phyloP scores from a whole-genome alignment of 148 eudicot genomes.

The Chenopodium album region DNA sequence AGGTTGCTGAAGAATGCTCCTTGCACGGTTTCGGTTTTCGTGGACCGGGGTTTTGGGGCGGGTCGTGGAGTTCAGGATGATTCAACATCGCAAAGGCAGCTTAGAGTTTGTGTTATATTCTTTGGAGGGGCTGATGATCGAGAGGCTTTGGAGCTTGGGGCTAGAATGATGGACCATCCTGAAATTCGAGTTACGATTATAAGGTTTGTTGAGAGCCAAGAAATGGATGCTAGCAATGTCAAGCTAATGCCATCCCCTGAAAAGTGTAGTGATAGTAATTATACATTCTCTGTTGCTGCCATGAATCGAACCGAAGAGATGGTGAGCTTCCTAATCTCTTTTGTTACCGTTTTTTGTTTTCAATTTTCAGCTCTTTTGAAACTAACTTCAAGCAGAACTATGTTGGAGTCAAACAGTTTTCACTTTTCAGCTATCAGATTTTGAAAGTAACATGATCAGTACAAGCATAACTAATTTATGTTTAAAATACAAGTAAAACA shows the following conservation, averaged over 20 bases:
- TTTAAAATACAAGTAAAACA: too few species aligned
- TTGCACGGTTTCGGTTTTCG: conserved; percentile 61
- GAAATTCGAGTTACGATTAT: conserved; percentile 36
- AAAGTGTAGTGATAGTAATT: conserved; percentile 33
- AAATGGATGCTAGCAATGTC: not conserved
- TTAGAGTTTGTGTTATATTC: conserved; percentile 45
- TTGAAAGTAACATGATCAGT: too few species aligned
- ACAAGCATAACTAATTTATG: too few species aligned
- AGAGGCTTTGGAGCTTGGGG: conserved; percentile 48
- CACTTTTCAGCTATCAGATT: too few species aligned
- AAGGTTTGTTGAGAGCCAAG: conserved; percentile 26
- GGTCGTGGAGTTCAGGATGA: conserved; percentile 2
- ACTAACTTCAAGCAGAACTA: too few species aligned
- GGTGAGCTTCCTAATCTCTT: conserved; percentile 13
- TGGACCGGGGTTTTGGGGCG: conserved; percentile 70
- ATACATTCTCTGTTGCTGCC: conserved; percentile 36
- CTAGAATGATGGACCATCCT: conserved; percentile 61
- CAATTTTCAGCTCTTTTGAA: too few species aligned
- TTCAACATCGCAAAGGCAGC: not conserved
- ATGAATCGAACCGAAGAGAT: conserved; percentile 31
- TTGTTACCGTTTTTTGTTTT: too few species aligned
- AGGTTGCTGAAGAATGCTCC: conserved; percentile 60
- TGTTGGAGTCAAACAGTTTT: too few species aligned
- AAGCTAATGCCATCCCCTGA: conserved; percentile 36
- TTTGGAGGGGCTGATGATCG: conserved; percentile 70